Percentiles rank a stretch among this genome's conserved stretches.
These are phyloP conservation scores for Termitomyces sp. DNA, from an alignment of 768 basidiomycete species.

Conservation along the genomic window DNA sequence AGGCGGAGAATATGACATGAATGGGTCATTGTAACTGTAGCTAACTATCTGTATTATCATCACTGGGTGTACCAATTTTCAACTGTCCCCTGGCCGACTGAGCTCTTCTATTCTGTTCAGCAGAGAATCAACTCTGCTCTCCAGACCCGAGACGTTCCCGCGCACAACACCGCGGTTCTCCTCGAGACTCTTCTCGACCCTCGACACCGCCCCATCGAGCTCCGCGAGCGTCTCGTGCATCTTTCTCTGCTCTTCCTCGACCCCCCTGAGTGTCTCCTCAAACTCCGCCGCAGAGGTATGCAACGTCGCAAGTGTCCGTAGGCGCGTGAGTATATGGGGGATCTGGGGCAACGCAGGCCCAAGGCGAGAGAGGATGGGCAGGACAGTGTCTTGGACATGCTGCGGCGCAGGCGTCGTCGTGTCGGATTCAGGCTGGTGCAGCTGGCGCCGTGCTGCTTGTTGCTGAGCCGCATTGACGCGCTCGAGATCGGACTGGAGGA, in stretches of 20 bases:
- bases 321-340: slow-evolving; percentile 83
- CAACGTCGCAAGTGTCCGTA: slow-evolving; percentile 77
- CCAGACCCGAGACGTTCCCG: slow-evolving; percentile 69
- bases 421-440: slow-evolving; percentile 29
- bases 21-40: slow-evolving; percentile 4
- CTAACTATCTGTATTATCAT: slow-evolving; percentile 8
- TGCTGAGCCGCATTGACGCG: slow-evolving; percentile 51
- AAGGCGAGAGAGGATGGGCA: slow-evolving; percentile 65
- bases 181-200: slow-evolving; percentile 70
- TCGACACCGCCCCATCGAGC: slow-evolving; percentile 58
- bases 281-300: slow-evolving; percentile 83
- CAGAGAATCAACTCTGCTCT: slow-evolving; percentile 39
- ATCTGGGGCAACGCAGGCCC: slow-evolving; percentile 74
- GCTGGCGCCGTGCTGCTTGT: slow-evolving; percentile 36
- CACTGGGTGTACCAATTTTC: neutral
- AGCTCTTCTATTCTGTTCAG: slow-evolving; percentile 38
- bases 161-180: slow-evolving; percentile 68
- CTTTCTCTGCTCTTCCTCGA: slow-evolving; percentile 71
- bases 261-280: slow-evolving; percentile 51
- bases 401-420: slow-evolving; percentile 19
- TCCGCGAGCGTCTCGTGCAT: slow-evolving; percentile 60
- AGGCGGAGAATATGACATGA: slow-evolving; percentile 23
- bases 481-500: slow-evolving; percentile 89
- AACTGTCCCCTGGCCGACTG: slow-evolving; percentile 9
- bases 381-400: slow-evolving; percentile 49